Conservation (phyloP, 2,329 filamentous ascomycete species). For the Colletotrichum magnum region DNA sequence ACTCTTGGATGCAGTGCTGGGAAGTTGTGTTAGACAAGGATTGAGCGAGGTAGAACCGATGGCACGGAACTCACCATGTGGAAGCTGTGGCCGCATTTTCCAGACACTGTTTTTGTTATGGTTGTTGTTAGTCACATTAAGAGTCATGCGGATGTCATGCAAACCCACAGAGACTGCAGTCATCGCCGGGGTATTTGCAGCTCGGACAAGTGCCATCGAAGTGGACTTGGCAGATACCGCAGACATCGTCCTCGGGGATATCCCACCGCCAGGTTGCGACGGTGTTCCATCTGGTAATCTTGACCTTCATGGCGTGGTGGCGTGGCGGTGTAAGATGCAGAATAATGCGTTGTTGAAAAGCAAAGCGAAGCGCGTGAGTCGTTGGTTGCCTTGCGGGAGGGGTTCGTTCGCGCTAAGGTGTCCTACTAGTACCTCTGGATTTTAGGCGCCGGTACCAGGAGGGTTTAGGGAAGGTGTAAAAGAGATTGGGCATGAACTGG, state of each 20-base stretch:
- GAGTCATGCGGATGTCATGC: not conserved
- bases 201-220: conserved; percentile 98
- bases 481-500: not conserved
- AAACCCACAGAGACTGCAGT: conserved; percentile 87
- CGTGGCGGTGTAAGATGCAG: conserved; percentile 33
- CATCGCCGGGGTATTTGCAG: conserved; percentile 97
- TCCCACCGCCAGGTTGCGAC: conserved; percentile 99
- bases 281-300: conserved; percentile 91
- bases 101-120: conserved; percentile 76
- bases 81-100: conserved; percentile 97
- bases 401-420: not conserved
- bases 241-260: conserved; percentile 96
- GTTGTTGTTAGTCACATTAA: not conserved
- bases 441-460: too few species aligned
- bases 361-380: not conserved
- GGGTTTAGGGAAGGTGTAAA: not conserved
- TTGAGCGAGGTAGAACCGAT: conserved; percentile 10
- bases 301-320: conserved; percentile 87
- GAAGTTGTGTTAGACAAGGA: conserved; percentile 39
- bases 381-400: not conserved
- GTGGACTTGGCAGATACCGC: conserved; percentile 97
- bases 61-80: conserved; percentile 80
- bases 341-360: not conserved
- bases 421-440: too few species aligned
- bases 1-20: conserved; percentile 94